phyloP scores from a whole-genome alignment of 2,329 filamentous ascomycete genomes.

The Zymoseptoria ardabiliae region DNA sequence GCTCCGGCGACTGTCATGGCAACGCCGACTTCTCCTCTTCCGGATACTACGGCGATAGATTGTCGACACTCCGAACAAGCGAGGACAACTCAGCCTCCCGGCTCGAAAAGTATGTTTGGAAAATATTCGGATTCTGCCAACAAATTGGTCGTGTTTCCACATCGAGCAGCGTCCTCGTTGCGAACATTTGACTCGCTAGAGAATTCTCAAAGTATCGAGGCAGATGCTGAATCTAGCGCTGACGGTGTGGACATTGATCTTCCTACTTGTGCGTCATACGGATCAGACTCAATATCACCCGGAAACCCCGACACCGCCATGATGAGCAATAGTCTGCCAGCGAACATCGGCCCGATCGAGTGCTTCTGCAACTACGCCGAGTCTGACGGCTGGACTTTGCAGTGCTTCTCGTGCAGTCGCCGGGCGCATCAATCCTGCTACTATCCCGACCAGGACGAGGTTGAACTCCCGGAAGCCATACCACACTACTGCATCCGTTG shows the following conservation, averaged over 20 bases:
- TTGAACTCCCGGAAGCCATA: neutral
- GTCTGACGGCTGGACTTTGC: neutral
- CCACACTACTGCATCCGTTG: neutral
- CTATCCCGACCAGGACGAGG: neutral
- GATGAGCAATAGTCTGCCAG: neutral
- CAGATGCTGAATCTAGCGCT: neutral
- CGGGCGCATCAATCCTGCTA: neutral
- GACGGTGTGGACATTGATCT: neutral
- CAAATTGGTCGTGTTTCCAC: neutral
- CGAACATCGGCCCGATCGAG: neutral
- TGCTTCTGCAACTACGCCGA: neutral
- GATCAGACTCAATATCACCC: neutral
- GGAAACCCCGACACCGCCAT: neutral
- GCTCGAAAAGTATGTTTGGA: neutral
- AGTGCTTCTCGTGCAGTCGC: neutral
- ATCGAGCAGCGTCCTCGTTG: neutral
- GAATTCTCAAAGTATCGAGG: neutral
- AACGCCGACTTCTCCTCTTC: neutral
- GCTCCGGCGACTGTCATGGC: no score
- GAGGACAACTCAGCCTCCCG: neutral
- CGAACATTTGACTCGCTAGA: neutral
- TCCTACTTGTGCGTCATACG: neutral
- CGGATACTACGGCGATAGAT: neutral
- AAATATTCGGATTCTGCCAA: neutral
- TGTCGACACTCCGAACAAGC: neutral